Evolutionary conservation across 768 basidiomycete species (phyloP), one percentile per base, ranked within the genome.

Genomic region (Symmetrospora coprosmae): DNA sequence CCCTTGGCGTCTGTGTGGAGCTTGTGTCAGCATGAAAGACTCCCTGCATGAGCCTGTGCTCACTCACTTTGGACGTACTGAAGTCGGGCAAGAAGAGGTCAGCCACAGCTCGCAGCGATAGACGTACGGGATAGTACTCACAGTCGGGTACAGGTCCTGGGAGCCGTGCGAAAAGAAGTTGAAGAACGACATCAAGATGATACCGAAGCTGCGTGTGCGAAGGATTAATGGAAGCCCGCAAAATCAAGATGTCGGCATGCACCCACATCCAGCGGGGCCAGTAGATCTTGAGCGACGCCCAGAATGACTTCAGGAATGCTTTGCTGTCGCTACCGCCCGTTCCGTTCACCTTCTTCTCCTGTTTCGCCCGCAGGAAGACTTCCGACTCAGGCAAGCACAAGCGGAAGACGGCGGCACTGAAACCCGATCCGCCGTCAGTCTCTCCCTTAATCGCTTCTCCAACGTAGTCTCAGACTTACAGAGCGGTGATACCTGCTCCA

Each of bases 181-280:
- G 71, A 73, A 73, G 33, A 68, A 76, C 1, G 82, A 81, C 85
- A 89, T 86, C 56, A 90, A 78, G 47, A 48, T 14, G 14, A 60
- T 47, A 2, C 50, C 59, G 27, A 56, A 60, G 33, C 53, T 60
- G 49, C n/a, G n/a, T n/a, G n/a, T n/a, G n/a, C n/a, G n/a, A n/a
- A n/a, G n/a, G n/a, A n/a, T n/a, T n/a, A n/a, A n/a, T n/a, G n/a
- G n/a, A n/a, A n/a, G n/a, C n/a, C n/a, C n/a, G n/a, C n/a, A 88
- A 73, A 21, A 90, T 78, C 0, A 85, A 84, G 67, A 90, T 91
- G 49, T 90, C 81, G 69, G n/a, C n/a, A n/a, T n/a, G n/a, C n/a
- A n/a, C n/a, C n/a, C n/a, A n/a, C n/a, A n/a, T n/a, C n/a, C 85
- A 87, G 33, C 85, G 70, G 13, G 81, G 65, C 88, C 87, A 92